phyloP scores from a whole-genome alignment of 2,329 filamentous ascomycete species.

The Ceratocystis colombiana region DNA sequence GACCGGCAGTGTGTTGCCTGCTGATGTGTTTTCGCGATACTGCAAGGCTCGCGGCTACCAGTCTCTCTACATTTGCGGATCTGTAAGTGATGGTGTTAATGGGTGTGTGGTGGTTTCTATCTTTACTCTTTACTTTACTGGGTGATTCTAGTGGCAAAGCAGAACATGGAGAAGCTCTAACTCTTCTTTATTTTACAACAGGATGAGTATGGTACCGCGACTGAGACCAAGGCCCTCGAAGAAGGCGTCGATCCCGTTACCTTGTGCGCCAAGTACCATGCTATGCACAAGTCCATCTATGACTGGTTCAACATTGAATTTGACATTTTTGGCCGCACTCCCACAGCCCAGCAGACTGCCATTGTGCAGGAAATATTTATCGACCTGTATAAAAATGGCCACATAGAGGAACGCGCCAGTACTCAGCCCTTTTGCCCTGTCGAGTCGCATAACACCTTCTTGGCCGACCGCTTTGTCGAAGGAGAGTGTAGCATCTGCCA shows the following conservation, averaged over 20 bases:
- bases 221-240: constrained; percentile 89
- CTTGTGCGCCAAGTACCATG: constrained; percentile 87
- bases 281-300: constrained; percentile 81
- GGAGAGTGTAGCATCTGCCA: constrained; percentile 66
- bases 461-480: constrained; percentile 80
- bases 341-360: constrained; percentile 76
- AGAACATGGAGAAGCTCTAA: neutral
- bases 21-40: constrained; percentile 76
- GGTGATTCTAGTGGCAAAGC: neutral
- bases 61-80: constrained; percentile 75
- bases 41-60: constrained; percentile 68
- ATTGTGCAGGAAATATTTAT: constrained; percentile 88
- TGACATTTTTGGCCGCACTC: constrained; percentile 89
- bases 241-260: constrained; percentile 71
- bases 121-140: neutral
- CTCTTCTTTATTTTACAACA: constrained; percentile 34
- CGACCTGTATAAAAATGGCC: constrained; percentile 80
- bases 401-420: constrained; percentile 74
- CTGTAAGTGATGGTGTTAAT: constrained; percentile 28
- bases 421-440: constrained; percentile 72
- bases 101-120: neutral
- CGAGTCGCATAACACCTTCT: constrained; percentile 61
- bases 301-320: constrained; percentile 94
- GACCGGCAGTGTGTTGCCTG: constrained; percentile 75
- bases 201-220: constrained; percentile 93